Conservation (phyloP, 306 rosid species). For the Ammopiptanthus mongolicus region DNA sequence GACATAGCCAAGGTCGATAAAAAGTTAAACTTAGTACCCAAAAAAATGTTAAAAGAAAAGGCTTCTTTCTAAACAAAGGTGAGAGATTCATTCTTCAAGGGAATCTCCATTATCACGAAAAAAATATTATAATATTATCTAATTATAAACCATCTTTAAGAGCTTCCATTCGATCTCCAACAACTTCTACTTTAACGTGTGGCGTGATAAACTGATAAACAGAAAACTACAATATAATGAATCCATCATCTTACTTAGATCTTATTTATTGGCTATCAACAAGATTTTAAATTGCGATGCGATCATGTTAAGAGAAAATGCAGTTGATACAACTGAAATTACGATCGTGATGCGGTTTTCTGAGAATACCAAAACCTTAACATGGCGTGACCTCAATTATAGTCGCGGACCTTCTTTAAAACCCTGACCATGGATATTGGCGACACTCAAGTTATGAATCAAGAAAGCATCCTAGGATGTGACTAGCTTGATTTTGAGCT, state of each 20-base stretch:
- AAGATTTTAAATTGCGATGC: too few species aligned
- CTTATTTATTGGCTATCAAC: slow-evolving; percentile 14
- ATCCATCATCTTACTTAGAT: slow-evolving; percentile 20
- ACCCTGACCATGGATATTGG: neutral
- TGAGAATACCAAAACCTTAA: too few species aligned
- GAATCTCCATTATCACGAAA: slow-evolving; percentile 29
- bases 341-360: too few species aligned
- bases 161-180: slow-evolving; percentile 26
- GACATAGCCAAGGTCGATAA: slow-evolving; percentile 25
- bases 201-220: neutral
- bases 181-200: slow-evolving; percentile 31
- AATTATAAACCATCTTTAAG: neutral
- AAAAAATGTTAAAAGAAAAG: too few species aligned
- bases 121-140: neutral
- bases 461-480: slow-evolving; percentile 55
- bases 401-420: too few species aligned
- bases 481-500: slow-evolving; percentile 30
- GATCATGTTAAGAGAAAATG: too few species aligned
- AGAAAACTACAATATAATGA: slow-evolving; percentile 13
- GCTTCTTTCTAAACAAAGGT: slow-evolving; percentile 23
- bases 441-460: slow-evolving; percentile 38
- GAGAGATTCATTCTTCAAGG: slow-evolving; percentile 32
- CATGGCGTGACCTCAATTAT: too few species aligned
- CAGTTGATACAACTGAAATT: too few species aligned
- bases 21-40: slow-evolving; percentile 20